Conservation (phyloP, 371 early-diverging fungal species). For the Rhizomucor miehei region DNA sequence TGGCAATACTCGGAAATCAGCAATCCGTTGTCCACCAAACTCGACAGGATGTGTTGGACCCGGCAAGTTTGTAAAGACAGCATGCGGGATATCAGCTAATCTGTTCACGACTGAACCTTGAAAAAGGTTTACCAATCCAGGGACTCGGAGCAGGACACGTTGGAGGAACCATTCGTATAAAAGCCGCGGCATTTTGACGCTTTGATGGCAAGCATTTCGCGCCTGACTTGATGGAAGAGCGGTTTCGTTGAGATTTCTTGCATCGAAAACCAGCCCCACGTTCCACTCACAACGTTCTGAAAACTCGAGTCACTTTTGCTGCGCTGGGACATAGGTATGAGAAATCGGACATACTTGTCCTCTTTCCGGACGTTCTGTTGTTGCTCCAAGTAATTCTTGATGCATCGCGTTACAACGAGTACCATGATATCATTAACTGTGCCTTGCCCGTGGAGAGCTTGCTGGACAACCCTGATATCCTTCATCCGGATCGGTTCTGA, state of each 20-base stretch:
- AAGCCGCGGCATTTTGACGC: constrained; percentile 17
- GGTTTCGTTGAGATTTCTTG: constrained; percentile 21
- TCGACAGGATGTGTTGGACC: constrained; percentile 26
- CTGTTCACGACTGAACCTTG: constrained; percentile 1
- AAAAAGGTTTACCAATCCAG: constrained; percentile 12
- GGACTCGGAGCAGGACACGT: constrained; percentile 12
- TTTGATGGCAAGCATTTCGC: constrained; percentile 32
- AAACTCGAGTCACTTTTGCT: constrained; percentile 11
- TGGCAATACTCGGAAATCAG: constrained; percentile 21
- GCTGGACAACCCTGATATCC: constrained; percentile 23
- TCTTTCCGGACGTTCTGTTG: constrained; percentile 16
- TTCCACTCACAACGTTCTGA: constrained; percentile 24
- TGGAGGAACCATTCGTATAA: constrained; percentile 15
- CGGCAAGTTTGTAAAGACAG: constrained; percentile 35
- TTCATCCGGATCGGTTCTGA: constrained; percentile 24
- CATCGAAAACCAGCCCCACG: constrained; percentile 37
- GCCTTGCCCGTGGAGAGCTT: constrained; percentile 20
- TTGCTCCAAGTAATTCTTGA: constrained; percentile 27
- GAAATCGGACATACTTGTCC: constrained; percentile 15
- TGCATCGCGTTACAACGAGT: constrained; percentile 22
- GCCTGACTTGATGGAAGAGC: constrained; percentile 20
- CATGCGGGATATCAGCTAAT: constrained; percentile 23
- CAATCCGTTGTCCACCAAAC: constrained; percentile 32
- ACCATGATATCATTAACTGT: constrained; percentile 40
- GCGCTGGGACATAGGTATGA: constrained; percentile 30